Base-by-base conservation (phyloP, 208 protist species). In the Acanthamoeba sp. region DNA sequence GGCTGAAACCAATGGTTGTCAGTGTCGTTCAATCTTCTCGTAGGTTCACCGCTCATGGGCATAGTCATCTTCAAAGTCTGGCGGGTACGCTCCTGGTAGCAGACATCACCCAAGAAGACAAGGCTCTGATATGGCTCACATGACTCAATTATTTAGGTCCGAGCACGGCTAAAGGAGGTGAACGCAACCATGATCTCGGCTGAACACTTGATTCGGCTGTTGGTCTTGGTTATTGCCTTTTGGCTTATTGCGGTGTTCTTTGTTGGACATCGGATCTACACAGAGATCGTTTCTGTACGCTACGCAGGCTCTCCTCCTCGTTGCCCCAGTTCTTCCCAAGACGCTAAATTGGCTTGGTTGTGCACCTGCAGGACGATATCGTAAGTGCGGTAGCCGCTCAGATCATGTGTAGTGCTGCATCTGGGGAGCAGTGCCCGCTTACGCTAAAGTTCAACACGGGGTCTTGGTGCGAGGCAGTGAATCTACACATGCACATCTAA, bases 21-120 rank as follows among this genome's bases (percentile, higher is more conserved):
- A 62, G 84, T 91, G 42, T 3, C 29, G 18, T 91, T 91, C 34
- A 91, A 62, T 24, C 84, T 71, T 14, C 20, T 91, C 16, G 84
- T 91, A 4, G 84, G 84, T 16, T 34, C 84, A 7, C 2, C 24
- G 2, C 52, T 91, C 9, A 71, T 91, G 84, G 38, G 22, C 5
- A 45, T 71, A 14, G 57, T 71, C 50, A 66, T 91, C 32, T 2
- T 91, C 32, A 91, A 91, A 29, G 84, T 91, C 12, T 62, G 48
- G 48, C 52, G 84, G 55, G 84, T 91, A 71, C 2, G 84, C 18
- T 69, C 55, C 22, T 27, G 22, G 20, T 27, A 27, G 55, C n/a
- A n/a, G n/a, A n/a, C n/a, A n/a, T n/a, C n/a, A n/a, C n/a, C n/a
- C n/a, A n/a, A n/a, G n/a, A n/a, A n/a, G n/a, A n/a, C n/a, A n/a